These are phyloP conservation scores for Verbena officinalis DNA, from an alignment of 257 asterid species.

Conservation along the genomic window DNA sequence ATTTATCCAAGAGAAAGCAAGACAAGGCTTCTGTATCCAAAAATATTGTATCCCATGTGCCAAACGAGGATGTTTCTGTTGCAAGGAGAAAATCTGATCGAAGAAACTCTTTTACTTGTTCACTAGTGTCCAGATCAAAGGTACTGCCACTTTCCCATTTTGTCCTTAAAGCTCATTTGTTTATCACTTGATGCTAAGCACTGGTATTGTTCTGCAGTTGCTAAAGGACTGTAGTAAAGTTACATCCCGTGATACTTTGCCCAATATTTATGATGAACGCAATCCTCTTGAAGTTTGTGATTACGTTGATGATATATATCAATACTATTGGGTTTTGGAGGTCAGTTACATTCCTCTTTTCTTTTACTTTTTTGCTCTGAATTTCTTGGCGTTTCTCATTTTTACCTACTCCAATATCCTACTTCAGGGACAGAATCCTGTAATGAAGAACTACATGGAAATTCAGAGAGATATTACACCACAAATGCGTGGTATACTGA, in stretches of 20 bases:
- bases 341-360: conserved; percentile 38
- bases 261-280: conserved; percentile 71
- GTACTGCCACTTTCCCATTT: conserved; percentile 35
- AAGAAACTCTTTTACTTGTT: conserved; percentile 72
- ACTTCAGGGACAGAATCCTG: conserved; percentile 64
- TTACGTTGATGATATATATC: conserved; percentile 91
- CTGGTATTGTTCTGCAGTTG: conserved; percentile 38
- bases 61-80: conserved; percentile 42
- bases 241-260: conserved; percentile 49
- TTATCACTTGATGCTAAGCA: conserved; percentile 22
- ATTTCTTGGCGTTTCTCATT: not conserved
- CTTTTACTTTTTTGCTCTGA: not conserved
- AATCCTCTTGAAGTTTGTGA: conserved; percentile 91
- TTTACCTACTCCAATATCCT: conserved; percentile 18
- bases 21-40: conserved; percentile 44
- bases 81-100: conserved; percentile 62
- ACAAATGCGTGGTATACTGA: conserved; percentile 86
- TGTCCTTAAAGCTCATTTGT: conserved; percentile 6
- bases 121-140: conserved; percentile 73
- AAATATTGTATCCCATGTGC: conserved; percentile 35
- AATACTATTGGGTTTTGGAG: conserved; percentile 96
- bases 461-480: conserved; percentile 69
- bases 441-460: conserved; percentile 59
- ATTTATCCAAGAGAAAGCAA: conserved; percentile 55
- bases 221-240: conserved; percentile 43